Conservation (phyloP, 306 rosid genomes). For the Begonia peltatifolia region DNA sequence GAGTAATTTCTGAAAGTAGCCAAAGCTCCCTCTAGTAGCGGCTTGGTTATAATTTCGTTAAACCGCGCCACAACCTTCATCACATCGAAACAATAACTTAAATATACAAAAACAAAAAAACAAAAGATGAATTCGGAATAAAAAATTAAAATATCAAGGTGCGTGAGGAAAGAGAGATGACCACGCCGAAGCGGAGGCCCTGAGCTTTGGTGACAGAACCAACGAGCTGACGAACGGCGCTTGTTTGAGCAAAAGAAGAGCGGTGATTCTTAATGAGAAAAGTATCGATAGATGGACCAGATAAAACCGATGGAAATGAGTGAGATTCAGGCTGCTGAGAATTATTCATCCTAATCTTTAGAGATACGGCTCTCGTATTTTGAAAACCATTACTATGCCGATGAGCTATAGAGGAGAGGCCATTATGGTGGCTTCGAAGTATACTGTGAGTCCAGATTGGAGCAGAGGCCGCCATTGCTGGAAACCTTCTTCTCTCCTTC, state of each 20-base stretch:
- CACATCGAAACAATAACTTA: neutral
- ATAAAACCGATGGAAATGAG: conserved; percentile 1
- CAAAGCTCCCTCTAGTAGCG: conserved; percentile 83
- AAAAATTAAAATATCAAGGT: neutral
- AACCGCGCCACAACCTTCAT: conserved; percentile 86
- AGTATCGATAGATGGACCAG: conserved; percentile 3
- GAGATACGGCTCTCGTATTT: too few relatives aligned
- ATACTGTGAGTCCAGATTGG: too few relatives aligned
- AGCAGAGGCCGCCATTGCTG: too few relatives aligned
- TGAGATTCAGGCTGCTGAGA: neutral
- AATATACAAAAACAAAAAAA: neutral
- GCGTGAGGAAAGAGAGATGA: conserved; percentile 7
- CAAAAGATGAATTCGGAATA: neutral
- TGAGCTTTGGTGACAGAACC: conserved; percentile 61
- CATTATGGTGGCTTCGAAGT: too few relatives aligned
- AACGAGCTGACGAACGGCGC: conserved; percentile 62
- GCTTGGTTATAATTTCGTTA: conserved; percentile 78
- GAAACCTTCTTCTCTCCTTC: too few relatives aligned
- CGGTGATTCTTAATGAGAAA: conserved; percentile 23
- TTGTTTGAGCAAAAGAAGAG: conserved; percentile 31
- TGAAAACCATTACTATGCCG: too few relatives aligned
- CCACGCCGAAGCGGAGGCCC: conserved; percentile 89
- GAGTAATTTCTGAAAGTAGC: conserved; percentile 59
- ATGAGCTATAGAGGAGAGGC: too few relatives aligned
- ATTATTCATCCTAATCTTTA: too few relatives aligned